Conservation (phyloP, 768 basidiomycete species). For the Coprinopsis cinerea region DNA sequence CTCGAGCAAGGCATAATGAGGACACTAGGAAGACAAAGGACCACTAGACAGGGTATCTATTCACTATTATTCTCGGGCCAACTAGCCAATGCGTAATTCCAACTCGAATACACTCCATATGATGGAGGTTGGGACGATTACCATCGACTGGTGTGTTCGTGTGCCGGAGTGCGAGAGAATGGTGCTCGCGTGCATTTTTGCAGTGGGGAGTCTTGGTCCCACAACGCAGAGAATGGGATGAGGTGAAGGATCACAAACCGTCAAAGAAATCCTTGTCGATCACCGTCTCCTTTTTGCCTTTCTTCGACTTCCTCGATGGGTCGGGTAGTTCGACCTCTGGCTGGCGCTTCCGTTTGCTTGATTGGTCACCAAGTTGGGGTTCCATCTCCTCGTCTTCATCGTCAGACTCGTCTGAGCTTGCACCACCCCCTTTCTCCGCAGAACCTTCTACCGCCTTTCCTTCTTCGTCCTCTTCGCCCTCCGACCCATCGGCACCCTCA, state of each 20-base stretch:
- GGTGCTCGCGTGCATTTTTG: no score
- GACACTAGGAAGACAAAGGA: no score
- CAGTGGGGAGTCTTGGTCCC: background rate
- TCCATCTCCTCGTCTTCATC: slow-evolving; percentile 14
- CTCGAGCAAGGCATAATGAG: no score
- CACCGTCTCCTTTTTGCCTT: slow-evolving; percentile 52
- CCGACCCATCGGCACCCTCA: background rate
- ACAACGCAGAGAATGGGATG: background rate
- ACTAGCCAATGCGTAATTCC: no score
- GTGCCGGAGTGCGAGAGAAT: no score
- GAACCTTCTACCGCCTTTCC: no score
- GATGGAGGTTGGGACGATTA: no score
- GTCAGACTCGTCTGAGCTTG: slow-evolving; percentile 7
- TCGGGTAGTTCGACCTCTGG: slow-evolving; percentile 44
- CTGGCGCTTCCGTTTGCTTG: slow-evolving; percentile 52
- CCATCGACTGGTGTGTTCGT: no score
- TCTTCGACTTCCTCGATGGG: slow-evolving; percentile 49
- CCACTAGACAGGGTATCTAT: no score
- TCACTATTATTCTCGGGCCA: no score
- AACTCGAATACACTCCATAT: no score
- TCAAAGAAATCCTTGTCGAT: slow-evolving; percentile 59
- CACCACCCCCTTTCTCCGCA: background rate
- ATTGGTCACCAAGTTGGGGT: slow-evolving; percentile 22
- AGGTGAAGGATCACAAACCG: slow-evolving; percentile 38
- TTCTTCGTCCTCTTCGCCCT: background rate